Evolutionary conservation across 192 early-diverging fungal genomes (phyloP), one percentile per base, ranked within the genome.

Genomic region (Gonapodya sp.): DNA sequence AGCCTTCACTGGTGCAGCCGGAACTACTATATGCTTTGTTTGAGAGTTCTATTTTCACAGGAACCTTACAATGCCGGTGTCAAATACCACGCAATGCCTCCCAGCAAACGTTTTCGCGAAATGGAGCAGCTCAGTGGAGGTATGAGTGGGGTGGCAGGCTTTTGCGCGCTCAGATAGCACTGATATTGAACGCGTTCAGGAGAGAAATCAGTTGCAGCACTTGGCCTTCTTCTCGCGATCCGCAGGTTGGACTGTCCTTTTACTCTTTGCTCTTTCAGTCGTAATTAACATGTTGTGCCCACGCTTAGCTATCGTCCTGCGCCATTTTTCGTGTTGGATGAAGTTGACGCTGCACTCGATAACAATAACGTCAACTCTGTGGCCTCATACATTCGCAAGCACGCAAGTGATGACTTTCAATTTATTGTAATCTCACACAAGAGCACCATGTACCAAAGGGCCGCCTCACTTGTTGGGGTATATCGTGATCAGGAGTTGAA

Each of bases 391-490:
- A 91, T 99, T 79, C 91, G 93, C 35, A 89, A 92, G 80, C 92
- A 95, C 81, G 92, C 86, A 1, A 78, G 78, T 31, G 82, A 85
- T 36, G 81, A 86, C 36, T 93, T 96, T 75, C 98, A 99, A 87
- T 99, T 99, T 82, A 95, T 99, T 80, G 96, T 99, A 31, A 99
- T 99, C 73, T 96, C 95, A 31, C 92, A 98, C 74, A 99, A 99
- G 87, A 93, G 89, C 81, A 92, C 92, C 34, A 89, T 99, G 73
- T 99, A 97, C 85, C 96, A 99, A 84, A 92, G 93, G 35, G 96
- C 96, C 18, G 88, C 95, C 80, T 93, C 92, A 0, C 88, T 99
- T 30, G 98, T 99, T 0, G 97, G 98, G n/a, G 94, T 98, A 46
- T 98, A 97, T 85, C 88, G 95, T 77, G 96, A 98, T 85, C 92